Evolutionary conservation across 331 rosid species (phyloP), one percentile per base, ranked within the genome.

Genomic region (Quercus phellos): DNA sequence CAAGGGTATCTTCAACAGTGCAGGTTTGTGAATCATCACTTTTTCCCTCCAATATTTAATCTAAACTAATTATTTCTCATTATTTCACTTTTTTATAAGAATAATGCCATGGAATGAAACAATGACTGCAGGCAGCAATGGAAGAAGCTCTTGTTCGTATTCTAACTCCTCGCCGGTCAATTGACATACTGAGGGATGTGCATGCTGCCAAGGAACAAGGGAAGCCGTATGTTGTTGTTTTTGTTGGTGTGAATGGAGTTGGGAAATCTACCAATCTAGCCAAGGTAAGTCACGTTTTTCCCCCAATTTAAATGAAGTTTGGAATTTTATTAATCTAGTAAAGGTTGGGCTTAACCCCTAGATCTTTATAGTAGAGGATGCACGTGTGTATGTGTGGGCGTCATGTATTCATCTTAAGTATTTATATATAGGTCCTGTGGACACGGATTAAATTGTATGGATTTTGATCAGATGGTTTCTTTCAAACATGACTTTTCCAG

Each of bases 211-310:
- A 89, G 87, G 99, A 95, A 84, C 99, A 95, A 74, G 81, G 92
- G 82, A 95, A 92, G 78, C 99, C 97, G 4, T 95, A 93, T 80
- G 99, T 95, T 61, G 99, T 91, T 58, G 99, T 95, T 68, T 95
- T 95, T 86, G 98, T 95, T 84, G 99, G 99, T 61, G 99, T 95
- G 77, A 95, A 95, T 54, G 99, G 99, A 77, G 99, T 95, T 82
- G 99, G 99, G 76, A 95, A 95, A 87, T 95, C 99, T 66, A 95
- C 99, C 59, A 95, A 95, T 88, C 87, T 95, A 56, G 99, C 99
- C 58, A 95, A 95, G 98, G 99, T 93, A 70, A 53, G 79, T 34
- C 22, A 56, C 29, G 72, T 21, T 32, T 68, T 64, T n/a, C 61
- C 34, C 70, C 18, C 9, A 12, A 46, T 46, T 46, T 46, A 12